phyloP scores from a whole-genome alignment of 345 rosid genomes.

The Gossypium ekmanianum region DNA sequence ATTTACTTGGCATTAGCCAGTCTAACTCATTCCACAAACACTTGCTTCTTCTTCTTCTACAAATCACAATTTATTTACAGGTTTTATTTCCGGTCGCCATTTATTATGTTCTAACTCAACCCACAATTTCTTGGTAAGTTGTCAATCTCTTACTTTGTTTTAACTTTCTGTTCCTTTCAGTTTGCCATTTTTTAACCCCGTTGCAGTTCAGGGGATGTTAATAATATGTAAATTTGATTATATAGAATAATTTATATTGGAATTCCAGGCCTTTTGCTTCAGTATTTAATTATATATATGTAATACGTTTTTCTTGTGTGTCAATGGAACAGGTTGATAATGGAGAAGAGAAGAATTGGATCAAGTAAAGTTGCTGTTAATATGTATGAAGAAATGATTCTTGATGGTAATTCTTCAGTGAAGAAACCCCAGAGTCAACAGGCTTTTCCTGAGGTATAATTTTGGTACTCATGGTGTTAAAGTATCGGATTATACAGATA shows the following conservation, averaged over 20 bases:
- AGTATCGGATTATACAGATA: no score
- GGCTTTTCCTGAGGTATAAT: conserved; percentile 47
- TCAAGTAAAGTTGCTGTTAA: conserved; percentile 60
- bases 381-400: conserved; percentile 46
- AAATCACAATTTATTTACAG: background rate
- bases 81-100: background rate
- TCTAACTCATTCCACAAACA: background rate
- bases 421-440: conserved; percentile 28
- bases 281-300: background rate
- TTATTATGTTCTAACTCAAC: background rate
- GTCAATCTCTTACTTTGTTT: background rate
- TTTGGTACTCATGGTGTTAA: background rate
- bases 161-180: background rate
- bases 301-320: background rate
- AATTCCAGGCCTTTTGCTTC: background rate
- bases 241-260: background rate
- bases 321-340: conserved; percentile 21
- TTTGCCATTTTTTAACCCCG: background rate
- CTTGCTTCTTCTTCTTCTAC: background rate
- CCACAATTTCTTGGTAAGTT: conserved; percentile 15
- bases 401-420: conserved; percentile 30
- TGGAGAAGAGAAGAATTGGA: conserved; percentile 53
- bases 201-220: background rate
- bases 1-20: conserved; percentile 3
- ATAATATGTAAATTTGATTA: background rate